Percentiles rank a stretch among this genome's conserved stretches.
These are phyloP conservation scores for Phialocephala subalpina DNA, from an alignment of 2,329 filamentous ascomycete species.

Conservation along the genomic window DNA sequence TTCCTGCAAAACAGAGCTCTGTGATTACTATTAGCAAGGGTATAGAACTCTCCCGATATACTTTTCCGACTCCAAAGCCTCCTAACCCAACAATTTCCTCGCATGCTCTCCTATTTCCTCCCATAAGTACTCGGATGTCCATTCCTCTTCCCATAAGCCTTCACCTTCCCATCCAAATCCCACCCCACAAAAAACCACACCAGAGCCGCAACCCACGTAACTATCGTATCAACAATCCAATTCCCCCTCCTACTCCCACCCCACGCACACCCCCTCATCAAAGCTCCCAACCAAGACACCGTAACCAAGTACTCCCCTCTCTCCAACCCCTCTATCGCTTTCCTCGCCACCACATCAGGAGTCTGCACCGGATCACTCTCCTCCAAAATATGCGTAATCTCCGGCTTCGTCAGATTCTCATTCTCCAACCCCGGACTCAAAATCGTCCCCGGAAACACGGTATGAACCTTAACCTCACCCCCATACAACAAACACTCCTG, in stretches of 20 bases:
- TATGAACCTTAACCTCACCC: conserved; percentile 79
- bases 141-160: conserved; percentile 61
- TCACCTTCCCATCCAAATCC: conserved; percentile 65
- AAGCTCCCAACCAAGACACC: conserved; percentile 73
- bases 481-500: conserved; percentile 91
- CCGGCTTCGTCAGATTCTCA: conserved; percentile 83
- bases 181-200: conserved; percentile 65
- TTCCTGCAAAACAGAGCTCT: background rate
- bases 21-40: background rate
- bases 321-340: conserved; percentile 78
- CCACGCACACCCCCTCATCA: conserved; percentile 72
- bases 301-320: conserved; percentile 82
- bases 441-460: conserved; percentile 87
- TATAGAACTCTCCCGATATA: background rate
- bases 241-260: conserved; percentile 66
- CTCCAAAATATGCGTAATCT: conserved; percentile 80
- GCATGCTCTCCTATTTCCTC: conserved; percentile 28
- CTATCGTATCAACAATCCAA: conserved; percentile 65
- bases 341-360: conserved; percentile 78
- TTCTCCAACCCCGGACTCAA: conserved; percentile 75
- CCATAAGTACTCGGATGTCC: conserved; percentile 61
- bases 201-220: conserved; percentile 60
- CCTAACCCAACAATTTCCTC: background rate
- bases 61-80: background rate
- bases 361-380: conserved; percentile 82